Evolutionary conservation across 768 basidiomycete genomes (phyloP), one percentile per base, ranked within the genome.

Genomic region (Pulveroboletus sp.): DNA sequence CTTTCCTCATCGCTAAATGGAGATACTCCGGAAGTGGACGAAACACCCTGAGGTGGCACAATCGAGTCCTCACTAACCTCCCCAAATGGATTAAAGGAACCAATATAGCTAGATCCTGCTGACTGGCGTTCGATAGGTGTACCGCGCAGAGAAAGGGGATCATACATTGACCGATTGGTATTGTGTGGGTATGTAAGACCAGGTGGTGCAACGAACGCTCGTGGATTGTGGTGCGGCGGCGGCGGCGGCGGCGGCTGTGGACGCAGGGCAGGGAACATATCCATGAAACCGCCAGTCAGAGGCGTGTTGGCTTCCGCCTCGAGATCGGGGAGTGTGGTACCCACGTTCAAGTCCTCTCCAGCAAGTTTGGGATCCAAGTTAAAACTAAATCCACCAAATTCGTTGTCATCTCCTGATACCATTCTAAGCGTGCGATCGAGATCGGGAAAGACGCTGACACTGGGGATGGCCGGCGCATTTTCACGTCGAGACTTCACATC

Each of bases 391-490:
- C 86, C 82, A 30, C 80, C 75, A 60, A 76, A 76, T 46, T 73
- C 79, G 28, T 70, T 78, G 56, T 85, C 85, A 38, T 75, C 81
- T 8, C 76, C 78, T 44, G 79, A 81, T 38, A 93, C 73, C 42
- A 79, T 82, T 61, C 86, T 82, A 39, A 93, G 72, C 17, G 88
- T 91, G 28, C 88, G 81, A 65, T 93, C 91, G 56, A 94, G 83
- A 55, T 94, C 92, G 9, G 92, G 93, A 77, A 94, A 94, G 10
- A 89, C 81, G 64, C 76, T 89, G 40, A 69, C 67, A 36, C 71
- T 65, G 8, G 73, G 60, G 10, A 67, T 53, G 12, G 74, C 60
- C 18, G 74, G 64, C 2, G 72, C 71, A 8, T 79, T 74, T 57
- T 90, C 86, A 39, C 90, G 78, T 31, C 90, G 75, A 18, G 81